Percentiles rank a stretch among this genome's conserved stretches.
phyloP scores from a whole-genome alignment of 2,329 filamentous ascomycete species.

The Alternaria sp. region DNA sequence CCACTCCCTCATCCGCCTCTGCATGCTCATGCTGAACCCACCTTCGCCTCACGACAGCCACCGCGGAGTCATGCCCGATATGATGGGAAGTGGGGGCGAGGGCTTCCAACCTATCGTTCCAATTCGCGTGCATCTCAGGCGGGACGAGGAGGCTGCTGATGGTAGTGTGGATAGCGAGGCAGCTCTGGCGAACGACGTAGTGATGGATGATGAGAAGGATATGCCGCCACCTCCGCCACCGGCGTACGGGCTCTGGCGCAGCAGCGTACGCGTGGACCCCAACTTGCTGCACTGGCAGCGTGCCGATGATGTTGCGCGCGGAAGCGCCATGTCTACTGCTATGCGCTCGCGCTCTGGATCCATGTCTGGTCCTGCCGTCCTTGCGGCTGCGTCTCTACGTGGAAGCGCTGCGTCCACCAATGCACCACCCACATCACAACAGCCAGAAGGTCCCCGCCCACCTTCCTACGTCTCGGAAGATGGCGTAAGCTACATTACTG shows the following conservation, averaged over 20 bases:
- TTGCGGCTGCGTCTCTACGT: neutral
- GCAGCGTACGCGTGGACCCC: constrained; percentile 82
- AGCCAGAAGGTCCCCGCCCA: constrained; percentile 59
- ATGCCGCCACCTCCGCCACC: constrained; percentile 64
- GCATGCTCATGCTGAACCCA: constrained; percentile 68
- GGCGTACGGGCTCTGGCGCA: constrained; percentile 85
- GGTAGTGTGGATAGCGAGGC: constrained; percentile 63
- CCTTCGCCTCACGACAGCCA: constrained; percentile 20
- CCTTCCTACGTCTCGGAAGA: constrained; percentile 81
- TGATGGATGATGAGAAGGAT: constrained; percentile 28
- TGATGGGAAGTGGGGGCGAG: constrained; percentile 61
- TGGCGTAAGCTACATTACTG: constrained; percentile 75
- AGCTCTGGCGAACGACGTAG: constrained; percentile 50
- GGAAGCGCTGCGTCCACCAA: neutral
- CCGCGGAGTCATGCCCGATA: constrained; percentile 54
- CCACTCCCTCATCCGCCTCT: constrained; percentile 77
- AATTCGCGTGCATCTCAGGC: constrained; percentile 77
- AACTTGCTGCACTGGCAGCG: constrained; percentile 83
- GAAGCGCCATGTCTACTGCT: constrained; percentile 10
- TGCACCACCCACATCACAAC: neutral
- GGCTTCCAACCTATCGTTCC: constrained; percentile 76
- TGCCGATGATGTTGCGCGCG: constrained; percentile 43
- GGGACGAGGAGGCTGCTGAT: constrained; percentile 72
- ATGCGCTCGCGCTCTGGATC: constrained; percentile 14
- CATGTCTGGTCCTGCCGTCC: neutral